Base-by-base conservation (phyloP, 192 early-diverging fungal genomes). In the Coemansia sp. region DNA sequence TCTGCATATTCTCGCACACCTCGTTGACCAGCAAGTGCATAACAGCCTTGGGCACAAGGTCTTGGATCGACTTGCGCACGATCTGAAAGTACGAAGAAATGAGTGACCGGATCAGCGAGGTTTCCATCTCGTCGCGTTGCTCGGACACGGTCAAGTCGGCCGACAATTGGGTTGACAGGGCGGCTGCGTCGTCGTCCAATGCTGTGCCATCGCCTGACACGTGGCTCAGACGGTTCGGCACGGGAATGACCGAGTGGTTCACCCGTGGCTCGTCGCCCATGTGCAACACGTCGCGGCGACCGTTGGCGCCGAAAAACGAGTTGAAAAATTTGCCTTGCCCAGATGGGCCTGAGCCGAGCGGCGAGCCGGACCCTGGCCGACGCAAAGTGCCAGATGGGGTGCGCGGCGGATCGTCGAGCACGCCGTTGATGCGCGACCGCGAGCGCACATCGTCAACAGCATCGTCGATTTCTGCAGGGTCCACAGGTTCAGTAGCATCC, bases 11-110 rank as follows among this genome's bases (percentile, higher is more conserved):
- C 65, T 92, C 86, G 56, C 88, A 85, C 27, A 86, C 87, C 63
- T 86, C 75, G 65, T 90, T 90, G 68, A 92, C 91, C 54, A 92
- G 69, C 47, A 90, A 67, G 58, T 92, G 89, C 91, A 92, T 92
- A 57, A 92, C 83, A 3, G 91, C 86, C 79, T 92, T 92, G 56
- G 91, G 91, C 7, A 92, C 89, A 60, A 88, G 64, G 45, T 92
- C 91, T 70, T 90, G 88, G 59, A 91, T 85, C 12, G 89, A 86
- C 75, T 92, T 90, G 66, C 89, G 88, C 29, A 89, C 89, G 65
- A 92, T 88, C 58, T 83, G 77, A 65, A 92, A 92, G 72, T 92
- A 92, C 23, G 87, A 90, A 5, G 87, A 75, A 50, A 92, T 92
- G 29, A 92, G 75, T 0, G 89, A 90, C 41, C 91, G 89, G 62